These are phyloP conservation scores for Syzygium oleosum DNA, from an alignment of 345 rosid genomes.

Conservation along the genomic window DNA sequence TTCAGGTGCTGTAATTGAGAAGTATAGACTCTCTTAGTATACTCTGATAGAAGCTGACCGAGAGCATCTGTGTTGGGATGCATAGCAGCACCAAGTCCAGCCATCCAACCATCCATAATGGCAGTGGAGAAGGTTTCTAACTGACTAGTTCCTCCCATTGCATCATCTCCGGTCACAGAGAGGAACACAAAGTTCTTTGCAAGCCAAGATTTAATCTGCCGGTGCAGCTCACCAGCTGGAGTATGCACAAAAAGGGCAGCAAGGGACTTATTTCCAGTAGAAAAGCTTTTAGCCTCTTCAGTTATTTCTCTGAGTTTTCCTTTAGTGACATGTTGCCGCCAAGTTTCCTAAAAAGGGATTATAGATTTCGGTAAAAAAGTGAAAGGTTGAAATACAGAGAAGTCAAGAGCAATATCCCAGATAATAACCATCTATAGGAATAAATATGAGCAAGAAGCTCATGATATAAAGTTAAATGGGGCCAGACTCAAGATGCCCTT, in stretches of 20 bases:
- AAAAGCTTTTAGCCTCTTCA: conserved; percentile 92
- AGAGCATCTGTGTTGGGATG: conserved; percentile 91
- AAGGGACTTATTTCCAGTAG: conserved; percentile 75
- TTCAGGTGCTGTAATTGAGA: conserved; percentile 92
- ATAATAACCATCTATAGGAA: not conserved
- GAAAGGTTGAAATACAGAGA: not conserved
- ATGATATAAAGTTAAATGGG: not conserved
- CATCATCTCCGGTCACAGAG: conserved; percentile 64
- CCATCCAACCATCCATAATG: conserved; percentile 99
- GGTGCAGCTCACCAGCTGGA: conserved; percentile 85
- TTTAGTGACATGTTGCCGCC: conserved; percentile 91
- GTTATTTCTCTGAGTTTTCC: conserved; percentile 91
- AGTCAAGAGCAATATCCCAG: too few relatives aligned
- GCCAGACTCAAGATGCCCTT: not conserved
- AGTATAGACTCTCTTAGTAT: conserved; percentile 74
- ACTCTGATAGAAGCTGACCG: conserved; percentile 82
- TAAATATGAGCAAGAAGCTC: not conserved
- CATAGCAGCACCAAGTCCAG: conserved; percentile 85
- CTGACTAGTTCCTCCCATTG: conserved; percentile 70
- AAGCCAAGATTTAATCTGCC: conserved; percentile 91
- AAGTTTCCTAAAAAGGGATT: conserved; percentile 32
- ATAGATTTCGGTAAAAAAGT: not conserved
- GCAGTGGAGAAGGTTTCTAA: conserved; percentile 95
- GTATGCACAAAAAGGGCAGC: conserved; percentile 96
- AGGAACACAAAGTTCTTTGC: conserved; percentile 90